phyloP scores from a whole-genome alignment of 208 protist genomes.

The Trypanosoma congolense region DNA sequence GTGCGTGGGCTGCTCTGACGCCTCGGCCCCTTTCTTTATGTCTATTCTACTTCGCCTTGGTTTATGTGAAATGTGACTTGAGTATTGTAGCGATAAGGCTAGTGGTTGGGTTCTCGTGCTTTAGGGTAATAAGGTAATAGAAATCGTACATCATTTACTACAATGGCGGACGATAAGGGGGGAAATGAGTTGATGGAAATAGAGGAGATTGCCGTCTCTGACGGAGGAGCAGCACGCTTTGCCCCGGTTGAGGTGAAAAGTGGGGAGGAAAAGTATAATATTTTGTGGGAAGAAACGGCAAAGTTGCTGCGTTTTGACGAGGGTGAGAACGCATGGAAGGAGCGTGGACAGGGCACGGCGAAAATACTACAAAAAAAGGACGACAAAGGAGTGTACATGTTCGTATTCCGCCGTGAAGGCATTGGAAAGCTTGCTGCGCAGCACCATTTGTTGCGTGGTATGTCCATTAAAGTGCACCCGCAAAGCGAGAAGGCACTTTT shows the following conservation, averaged over 20 bases:
- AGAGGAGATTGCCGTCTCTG: constrained; percentile 84
- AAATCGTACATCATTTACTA: background rate
- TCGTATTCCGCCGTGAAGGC: constrained; percentile 86
- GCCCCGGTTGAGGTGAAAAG: constrained; percentile 76
- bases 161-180: constrained; percentile 41
- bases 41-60: no score
- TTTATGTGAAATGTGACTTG: no score
- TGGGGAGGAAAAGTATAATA: constrained; percentile 80
- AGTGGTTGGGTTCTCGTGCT: background rate
- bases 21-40: no score
- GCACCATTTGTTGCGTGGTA: constrained; percentile 79
- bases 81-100: no score
- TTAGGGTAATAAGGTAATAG: background rate
- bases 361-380: constrained; percentile 80
- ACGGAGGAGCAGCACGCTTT: constrained; percentile 77
- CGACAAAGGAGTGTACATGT: constrained; percentile 55
- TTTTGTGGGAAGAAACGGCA: constrained; percentile 58
- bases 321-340: constrained; percentile 91
- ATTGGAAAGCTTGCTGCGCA: constrained; percentile 84
- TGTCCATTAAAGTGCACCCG: constrained; percentile 67
- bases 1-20: no score
- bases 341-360: constrained; percentile 78
- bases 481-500: constrained; percentile 69
- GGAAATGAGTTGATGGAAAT: constrained; percentile 86
- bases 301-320: constrained; percentile 91